A percentile compares a stretch with the other conserved stretches of the same genome.
Conservation (phyloP, 768 basidiomycete genomes). For the Collybia sordida region DNA sequence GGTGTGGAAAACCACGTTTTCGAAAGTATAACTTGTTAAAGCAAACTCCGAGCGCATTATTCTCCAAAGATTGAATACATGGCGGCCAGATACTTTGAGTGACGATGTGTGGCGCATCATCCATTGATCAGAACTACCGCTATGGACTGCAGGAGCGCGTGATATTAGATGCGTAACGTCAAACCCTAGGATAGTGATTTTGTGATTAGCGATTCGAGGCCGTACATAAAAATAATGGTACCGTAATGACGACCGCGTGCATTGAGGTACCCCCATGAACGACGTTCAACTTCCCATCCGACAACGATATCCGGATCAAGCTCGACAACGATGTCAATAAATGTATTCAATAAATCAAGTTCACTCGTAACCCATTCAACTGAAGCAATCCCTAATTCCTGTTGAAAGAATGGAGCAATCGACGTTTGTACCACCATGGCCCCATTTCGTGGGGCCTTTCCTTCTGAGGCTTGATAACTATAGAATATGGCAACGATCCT, state of each 20-base stretch:
- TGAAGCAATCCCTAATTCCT: constrained; percentile 40
- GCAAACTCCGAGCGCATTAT: constrained; percentile 85
- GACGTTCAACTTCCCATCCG: constrained; percentile 89
- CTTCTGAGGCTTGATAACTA: constrained; percentile 57
- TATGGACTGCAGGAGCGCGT: constrained; percentile 58
- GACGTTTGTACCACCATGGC: constrained; percentile 51
- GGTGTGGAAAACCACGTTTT: constrained; percentile 84
- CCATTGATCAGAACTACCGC: constrained; percentile 61
- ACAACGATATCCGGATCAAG: constrained; percentile 90
- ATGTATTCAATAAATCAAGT: constrained; percentile 74
- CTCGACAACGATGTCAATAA: constrained; percentile 71
- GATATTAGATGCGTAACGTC: constrained; percentile 74
- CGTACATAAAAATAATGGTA: constrained; percentile 19
- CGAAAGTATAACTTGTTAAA: constrained; percentile 81
- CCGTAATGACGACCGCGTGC: constrained; percentile 65
- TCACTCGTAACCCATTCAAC: constrained; percentile 65
- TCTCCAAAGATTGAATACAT: constrained; percentile 92
- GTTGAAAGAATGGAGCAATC: constrained; percentile 29
- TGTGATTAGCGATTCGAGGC: not conserved
- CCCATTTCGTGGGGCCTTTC: constrained; percentile 39
- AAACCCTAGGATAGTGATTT: constrained; percentile 50
- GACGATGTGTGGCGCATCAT: constrained; percentile 72
- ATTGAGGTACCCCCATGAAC: constrained; percentile 89
- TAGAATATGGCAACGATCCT: constrained; percentile 73
- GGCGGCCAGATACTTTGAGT: constrained; percentile 83